phyloP scores from a whole-genome alignment of 129 eudicot genomes.

The Dittrichia graveolens region DNA sequence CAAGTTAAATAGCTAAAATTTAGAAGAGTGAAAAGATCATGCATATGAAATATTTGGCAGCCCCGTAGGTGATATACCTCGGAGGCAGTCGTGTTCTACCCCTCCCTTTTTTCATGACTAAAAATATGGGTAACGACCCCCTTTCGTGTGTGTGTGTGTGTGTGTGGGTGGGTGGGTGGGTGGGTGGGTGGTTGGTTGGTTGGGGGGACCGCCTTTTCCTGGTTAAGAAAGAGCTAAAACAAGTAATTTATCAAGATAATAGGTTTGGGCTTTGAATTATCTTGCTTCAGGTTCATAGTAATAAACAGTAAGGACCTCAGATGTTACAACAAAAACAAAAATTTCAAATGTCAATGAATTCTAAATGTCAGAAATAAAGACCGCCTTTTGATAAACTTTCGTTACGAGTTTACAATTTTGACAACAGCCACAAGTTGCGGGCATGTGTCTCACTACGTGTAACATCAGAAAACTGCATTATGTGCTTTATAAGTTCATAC shows the following conservation, averaged over 20 bases:
- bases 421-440: constrained; percentile 12
- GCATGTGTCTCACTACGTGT: background rate
- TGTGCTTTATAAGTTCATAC: background rate
- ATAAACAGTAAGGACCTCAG: background rate
- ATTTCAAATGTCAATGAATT: background rate
- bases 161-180: no score
- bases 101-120: background rate
- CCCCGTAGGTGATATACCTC: background rate
- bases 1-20: constrained; percentile 4
- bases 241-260: background rate
- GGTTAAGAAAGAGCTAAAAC: background rate
- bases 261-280: constrained; percentile 13
- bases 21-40: constrained; percentile 2
- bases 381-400: background rate
- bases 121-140: no score
- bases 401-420: background rate
- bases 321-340: constrained; percentile 1
- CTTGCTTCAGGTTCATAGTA: constrained; percentile 1
- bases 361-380: background rate
- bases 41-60: constrained; percentile 17
- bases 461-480: constrained; percentile 6
- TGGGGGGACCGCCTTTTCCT: background rate
- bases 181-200: no score
- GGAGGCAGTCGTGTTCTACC: background rate
- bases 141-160: no score